A percentile compares a stretch with the other conserved stretches of the same genome.
phyloP scores from a whole-genome alignment of 2,329 filamentous ascomycete genomes.

The Claviceps pusilla region DNA sequence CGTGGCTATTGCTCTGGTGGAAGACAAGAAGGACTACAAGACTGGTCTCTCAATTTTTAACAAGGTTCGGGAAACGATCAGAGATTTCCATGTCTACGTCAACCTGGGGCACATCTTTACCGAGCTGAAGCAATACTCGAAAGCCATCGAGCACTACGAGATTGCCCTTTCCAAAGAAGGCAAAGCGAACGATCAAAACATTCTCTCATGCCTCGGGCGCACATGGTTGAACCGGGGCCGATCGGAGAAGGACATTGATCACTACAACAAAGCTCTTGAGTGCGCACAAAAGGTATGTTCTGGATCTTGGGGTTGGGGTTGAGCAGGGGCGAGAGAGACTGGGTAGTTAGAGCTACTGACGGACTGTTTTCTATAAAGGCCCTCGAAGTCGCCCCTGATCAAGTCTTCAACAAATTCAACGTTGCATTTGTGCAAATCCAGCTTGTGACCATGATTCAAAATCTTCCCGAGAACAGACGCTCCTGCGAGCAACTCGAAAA shows the following conservation, averaged over 20 bases:
- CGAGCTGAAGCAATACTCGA: conserved; percentile 76
- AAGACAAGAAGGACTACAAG: conserved; percentile 82
- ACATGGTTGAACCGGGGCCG: conserved; percentile 75
- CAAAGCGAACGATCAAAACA: conserved; percentile 56
- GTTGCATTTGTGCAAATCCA: conserved; percentile 96
- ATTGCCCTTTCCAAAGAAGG: conserved; percentile 65
- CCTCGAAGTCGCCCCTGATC: conserved; percentile 62
- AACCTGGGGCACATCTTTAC: conserved; percentile 89
- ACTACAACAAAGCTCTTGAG: conserved; percentile 41
- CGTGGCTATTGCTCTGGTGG: conserved; percentile 81
- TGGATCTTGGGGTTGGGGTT: background rate
- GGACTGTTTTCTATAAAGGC: conserved; percentile 33
- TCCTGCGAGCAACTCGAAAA: conserved; percentile 67
- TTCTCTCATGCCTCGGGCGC: conserved; percentile 73
- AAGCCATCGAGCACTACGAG: conserved; percentile 93
- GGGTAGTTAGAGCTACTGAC: background rate
- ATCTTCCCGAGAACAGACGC: conserved; percentile 59
- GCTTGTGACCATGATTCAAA: conserved; percentile 67
- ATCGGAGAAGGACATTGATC: conserved; percentile 40
- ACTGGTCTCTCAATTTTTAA: conserved; percentile 75
- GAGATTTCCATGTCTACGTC: conserved; percentile 74
- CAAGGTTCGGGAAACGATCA: conserved; percentile 79
- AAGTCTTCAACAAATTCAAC: conserved; percentile 91
- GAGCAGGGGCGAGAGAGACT: background rate
- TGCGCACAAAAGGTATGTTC: conserved; percentile 46